Evolutionary conservation across 306 rosid genomes (phyloP).

Genomic region (Dicorynia guianensis): DNA sequence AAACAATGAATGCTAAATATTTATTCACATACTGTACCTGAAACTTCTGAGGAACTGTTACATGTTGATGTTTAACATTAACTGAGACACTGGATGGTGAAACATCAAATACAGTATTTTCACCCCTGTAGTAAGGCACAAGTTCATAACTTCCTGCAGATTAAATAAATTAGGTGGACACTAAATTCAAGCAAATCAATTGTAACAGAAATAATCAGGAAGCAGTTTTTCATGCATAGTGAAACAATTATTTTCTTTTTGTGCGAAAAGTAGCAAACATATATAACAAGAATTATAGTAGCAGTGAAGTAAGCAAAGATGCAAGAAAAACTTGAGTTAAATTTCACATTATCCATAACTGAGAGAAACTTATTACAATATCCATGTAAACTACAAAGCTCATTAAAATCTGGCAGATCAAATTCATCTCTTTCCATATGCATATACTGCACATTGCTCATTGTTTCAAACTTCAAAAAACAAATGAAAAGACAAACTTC

Average conservation of each 20-base stretch:
- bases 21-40: constrained; percentile 67
- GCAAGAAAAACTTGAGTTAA: constrained; percentile 10
- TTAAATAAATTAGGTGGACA: constrained; percentile 38
- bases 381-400: constrained; percentile 5
- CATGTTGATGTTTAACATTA: constrained; percentile 83
- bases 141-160: constrained; percentile 80
- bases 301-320: constrained; percentile 14
- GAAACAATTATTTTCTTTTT: background rate
- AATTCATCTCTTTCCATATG: constrained; percentile 22
- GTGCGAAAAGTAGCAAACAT: background rate
- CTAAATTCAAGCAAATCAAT: constrained; percentile 33
- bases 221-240: constrained; percentile 37
- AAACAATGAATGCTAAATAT: constrained; percentile 28
- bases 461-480: constrained; percentile 17
- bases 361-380: constrained; percentile 19
- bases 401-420: constrained; percentile 31
- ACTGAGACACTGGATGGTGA: constrained; percentile 80
- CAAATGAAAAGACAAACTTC: constrained; percentile 34
- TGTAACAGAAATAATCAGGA: constrained; percentile 34
- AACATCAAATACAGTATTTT: constrained; percentile 92
- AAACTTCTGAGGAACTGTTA: constrained; percentile 77
- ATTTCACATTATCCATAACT: constrained; percentile 25
- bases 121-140: constrained; percentile 97
- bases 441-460: constrained; percentile 19
- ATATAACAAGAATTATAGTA: constrained; percentile 20